Percentiles rank a stretch among this genome's conserved stretches.
phyloP scores from a whole-genome alignment of 495 filamentous ascomycete genomes.

The Pyronema omphalodes region DNA sequence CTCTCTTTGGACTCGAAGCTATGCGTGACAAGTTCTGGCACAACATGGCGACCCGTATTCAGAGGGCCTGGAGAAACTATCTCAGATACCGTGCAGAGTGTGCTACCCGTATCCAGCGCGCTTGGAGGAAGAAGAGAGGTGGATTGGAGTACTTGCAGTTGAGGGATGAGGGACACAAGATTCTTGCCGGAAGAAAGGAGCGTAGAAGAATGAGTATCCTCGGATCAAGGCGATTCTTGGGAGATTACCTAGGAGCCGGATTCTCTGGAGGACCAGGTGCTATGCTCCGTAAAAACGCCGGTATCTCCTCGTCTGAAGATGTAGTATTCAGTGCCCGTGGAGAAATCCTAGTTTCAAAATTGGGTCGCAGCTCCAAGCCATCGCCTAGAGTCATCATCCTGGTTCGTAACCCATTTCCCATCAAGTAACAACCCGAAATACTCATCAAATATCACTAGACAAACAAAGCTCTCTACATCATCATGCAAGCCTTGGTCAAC shows the following conservation, averaged over 20 bases:
- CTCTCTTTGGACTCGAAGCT: slow-evolving; percentile 86
- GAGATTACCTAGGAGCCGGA: slow-evolving; percentile 82
- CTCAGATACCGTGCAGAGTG: slow-evolving; percentile 80
- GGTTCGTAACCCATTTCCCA: slow-evolving; percentile 26
- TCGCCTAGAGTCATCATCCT: slow-evolving; percentile 70
- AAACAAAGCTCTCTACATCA: slow-evolving; percentile 65
- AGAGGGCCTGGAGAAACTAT: slow-evolving; percentile 93
- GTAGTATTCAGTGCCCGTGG: slow-evolving; percentile 77
- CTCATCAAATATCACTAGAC: slow-evolving; percentile 33
- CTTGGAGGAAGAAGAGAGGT: slow-evolving; percentile 81
- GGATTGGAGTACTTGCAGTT: slow-evolving; percentile 74
- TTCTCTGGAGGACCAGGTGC: slow-evolving; percentile 66
- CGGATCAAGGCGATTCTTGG: slow-evolving; percentile 79
- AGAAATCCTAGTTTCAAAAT: slow-evolving; percentile 76
- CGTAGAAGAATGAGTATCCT: slow-evolving; percentile 75
- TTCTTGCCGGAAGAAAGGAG: slow-evolving; percentile 75
- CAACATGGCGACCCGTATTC: slow-evolving; percentile 97
- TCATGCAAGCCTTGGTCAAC: slow-evolving; percentile 67
- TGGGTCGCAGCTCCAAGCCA: slow-evolving; percentile 87
- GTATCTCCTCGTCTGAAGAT: slow-evolving; percentile 44
- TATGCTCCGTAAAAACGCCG: slow-evolving; percentile 53
- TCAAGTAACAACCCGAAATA: background rate
- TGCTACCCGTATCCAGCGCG: slow-evolving; percentile 81
- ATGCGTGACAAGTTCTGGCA: slow-evolving; percentile 98
- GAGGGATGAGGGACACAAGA: slow-evolving; percentile 72